phyloP scores from a whole-genome alignment of 345 rosid genomes.

The Fremontodendron californicum region DNA sequence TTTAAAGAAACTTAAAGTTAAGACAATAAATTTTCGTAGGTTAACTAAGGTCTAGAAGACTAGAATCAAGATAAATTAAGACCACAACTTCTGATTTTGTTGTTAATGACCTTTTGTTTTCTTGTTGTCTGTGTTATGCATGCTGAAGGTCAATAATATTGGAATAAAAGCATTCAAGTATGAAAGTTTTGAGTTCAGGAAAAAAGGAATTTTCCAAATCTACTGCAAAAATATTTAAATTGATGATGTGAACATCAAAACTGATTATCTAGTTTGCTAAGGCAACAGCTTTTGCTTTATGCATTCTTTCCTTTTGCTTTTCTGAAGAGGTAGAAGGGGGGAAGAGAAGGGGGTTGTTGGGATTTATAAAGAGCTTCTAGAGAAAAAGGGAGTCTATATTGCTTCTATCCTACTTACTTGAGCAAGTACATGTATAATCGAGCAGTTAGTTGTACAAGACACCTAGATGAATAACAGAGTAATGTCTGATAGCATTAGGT shows the following conservation, averaged over 20 bases:
- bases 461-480: neutral
- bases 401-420: neutral
- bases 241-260: neutral
- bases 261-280: neutral
- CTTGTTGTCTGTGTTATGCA: neutral
- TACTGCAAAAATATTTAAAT: constrained; percentile 2
- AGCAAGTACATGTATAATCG: neutral
- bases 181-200: neutral
- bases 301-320: neutral
- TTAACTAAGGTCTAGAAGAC: neutral
- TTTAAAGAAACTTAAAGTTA: neutral
- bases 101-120: neutral
- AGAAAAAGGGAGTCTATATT: neutral
- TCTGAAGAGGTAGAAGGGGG: neutral
- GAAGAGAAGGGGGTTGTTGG: neutral
- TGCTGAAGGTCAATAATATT: neutral
- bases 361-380: neutral
- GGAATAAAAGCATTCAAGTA: constrained; percentile 1
- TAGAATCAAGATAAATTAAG: neutral
- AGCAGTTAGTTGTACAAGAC: neutral
- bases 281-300: neutral
- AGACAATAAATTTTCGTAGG: neutral
- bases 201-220: neutral
- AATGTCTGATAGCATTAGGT: neutral
- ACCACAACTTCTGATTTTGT: neutral